Evolutionary conservation across 768 basidiomycete genomes (phyloP), one percentile per base, ranked within the genome.

Genomic region (Pisolithus sp.): DNA sequence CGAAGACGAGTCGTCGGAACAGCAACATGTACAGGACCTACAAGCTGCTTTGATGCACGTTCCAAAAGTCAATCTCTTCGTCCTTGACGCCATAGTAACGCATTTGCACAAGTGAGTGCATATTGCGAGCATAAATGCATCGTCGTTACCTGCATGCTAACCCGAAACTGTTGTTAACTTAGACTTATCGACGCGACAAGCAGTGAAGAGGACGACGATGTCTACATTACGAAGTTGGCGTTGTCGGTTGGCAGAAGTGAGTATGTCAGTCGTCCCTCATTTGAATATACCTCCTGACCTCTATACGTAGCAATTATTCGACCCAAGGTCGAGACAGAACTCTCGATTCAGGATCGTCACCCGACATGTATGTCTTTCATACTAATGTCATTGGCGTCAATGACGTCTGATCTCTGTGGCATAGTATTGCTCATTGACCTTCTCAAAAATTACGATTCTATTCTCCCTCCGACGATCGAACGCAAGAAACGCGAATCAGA

Each of bases 331-430:
- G 93, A 97, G 64, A 85, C 82, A 5, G 81, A 91, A 51, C 64
- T 93, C 23, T 91, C 93, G 3, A 85, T 98, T 54, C 91, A 95
- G 66, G 93, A 93, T 64, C 87, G 92, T 38, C 86, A 95, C 71
- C 83, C 91, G 48, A 78, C 86, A 15, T 70, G 89, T 86, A 66
- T 44, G 2, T 18, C 18, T 2, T 23, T 46, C 44, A 15, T 23
- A n/a, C 26, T 2, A 31, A 2, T 7, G 38, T 36, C 28, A 17
- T 18, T 3, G 1, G 6, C 43, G 42, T 28, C 21, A 39, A 13
- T 48, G 47, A 17, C 53, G 30, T 21, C 12, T 23, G 23, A 43
- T 28, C 24, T 46, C n/a, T 21, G 20, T 30, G 24, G 31, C 26
- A 7, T 46, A 90, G 89, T 89, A 41, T 71, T 97, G 54, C 86